These are phyloP conservation scores for Begonia peltatifolia DNA, from an alignment of 306 rosid species.

Conservation along the genomic window DNA sequence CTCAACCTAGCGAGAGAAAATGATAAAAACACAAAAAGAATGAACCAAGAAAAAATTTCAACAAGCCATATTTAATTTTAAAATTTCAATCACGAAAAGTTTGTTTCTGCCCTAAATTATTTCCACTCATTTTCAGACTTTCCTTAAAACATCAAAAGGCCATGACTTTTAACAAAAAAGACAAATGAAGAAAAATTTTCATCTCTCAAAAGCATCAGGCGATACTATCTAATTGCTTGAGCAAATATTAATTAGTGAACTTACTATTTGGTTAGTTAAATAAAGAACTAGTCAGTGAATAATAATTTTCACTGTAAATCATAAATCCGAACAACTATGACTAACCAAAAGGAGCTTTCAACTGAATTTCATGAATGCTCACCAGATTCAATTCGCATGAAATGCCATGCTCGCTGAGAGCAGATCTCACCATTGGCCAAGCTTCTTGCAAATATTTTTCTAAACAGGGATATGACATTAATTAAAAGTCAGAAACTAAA, in stretches of 20 bases:
- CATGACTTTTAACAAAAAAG: no score
- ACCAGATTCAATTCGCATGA: constrained; percentile 59
- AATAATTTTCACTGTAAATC: not conserved
- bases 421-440: constrained; percentile 61
- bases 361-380: constrained; percentile 1
- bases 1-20: constrained; percentile 32
- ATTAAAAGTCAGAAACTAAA: not conserved
- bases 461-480: constrained; percentile 8
- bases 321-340: not conserved
- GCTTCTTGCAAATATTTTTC: constrained; percentile 66
- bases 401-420: constrained; percentile 46
- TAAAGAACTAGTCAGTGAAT: no score
- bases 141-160: no score
- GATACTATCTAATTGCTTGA: no score
- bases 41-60: not conserved
- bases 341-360: not conserved
- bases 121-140: no score
- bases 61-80: no score
- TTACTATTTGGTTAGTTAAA: no score
- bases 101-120: no score
- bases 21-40: not conserved
- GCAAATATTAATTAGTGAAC: no score
- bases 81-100: no score
- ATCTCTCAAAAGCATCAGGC: no score
- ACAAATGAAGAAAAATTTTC: no score